Evolutionary conservation across 768 basidiomycete species (phyloP).

Genomic region (Kwoniella bestiolae): DNA sequence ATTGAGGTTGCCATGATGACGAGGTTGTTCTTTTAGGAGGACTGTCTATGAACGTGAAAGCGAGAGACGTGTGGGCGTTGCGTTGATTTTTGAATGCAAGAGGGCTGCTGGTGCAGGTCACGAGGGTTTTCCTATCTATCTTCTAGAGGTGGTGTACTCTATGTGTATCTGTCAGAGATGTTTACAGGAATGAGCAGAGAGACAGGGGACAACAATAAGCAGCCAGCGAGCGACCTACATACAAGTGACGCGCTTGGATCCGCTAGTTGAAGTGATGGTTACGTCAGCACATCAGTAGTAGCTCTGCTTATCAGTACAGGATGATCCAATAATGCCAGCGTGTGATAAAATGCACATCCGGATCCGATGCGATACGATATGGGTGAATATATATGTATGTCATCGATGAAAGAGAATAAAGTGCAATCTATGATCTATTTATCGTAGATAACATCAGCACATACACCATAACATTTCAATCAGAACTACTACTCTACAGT

Average conservation of each 20-base stretch:
- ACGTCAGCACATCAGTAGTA: neutral
- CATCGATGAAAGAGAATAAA: constrained; percentile 2
- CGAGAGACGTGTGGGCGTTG: neutral
- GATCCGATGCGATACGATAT: constrained; percentile 7
- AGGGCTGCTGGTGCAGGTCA: no score
- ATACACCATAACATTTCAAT: neutral
- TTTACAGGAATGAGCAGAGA: no score
- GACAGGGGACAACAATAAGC: neutral
- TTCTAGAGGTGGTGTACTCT: no score
- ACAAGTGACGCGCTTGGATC: constrained; percentile 8
- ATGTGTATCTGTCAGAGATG: no score
- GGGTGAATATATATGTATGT: neutral
- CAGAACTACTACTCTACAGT: no score
- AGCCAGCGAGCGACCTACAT: no score
- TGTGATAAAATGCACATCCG: neutral
- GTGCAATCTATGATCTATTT: neutral
- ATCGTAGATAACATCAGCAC: neutral
- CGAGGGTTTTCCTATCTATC: no score
- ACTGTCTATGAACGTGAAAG: neutral
- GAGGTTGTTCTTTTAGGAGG: neutral
- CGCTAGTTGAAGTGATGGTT: neutral
- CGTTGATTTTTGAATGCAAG: no score
- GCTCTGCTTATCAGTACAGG: neutral
- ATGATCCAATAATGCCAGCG: constrained; percentile 16
- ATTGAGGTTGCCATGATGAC: constrained; percentile 79